phyloP scores from a whole-genome alignment of 1,139 yeast genomes.

The Hansenula lynferdii region DNA sequence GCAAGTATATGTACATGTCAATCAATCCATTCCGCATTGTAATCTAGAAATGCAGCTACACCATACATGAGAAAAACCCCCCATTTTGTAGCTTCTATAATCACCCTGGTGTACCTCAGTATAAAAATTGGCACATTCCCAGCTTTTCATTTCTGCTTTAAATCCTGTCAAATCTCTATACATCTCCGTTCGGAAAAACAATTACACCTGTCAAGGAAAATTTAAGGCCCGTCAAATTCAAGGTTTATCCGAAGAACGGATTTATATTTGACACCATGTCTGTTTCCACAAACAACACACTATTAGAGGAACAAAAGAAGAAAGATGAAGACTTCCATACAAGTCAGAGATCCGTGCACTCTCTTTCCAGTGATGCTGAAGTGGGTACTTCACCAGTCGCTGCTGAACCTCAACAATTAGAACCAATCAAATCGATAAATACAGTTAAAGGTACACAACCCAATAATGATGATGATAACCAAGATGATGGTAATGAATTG shows the following conservation, averaged over 20 bases:
- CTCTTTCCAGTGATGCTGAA: not conserved
- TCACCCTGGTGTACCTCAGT: not conserved
- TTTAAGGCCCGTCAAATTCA: no score
- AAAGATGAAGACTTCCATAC: conserved; percentile 1
- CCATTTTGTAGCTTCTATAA: no score
- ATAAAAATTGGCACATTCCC: not conserved
- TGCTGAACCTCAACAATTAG: not conserved
- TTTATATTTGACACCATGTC: no score
- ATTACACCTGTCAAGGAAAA: not conserved
- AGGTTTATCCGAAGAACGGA: conserved; percentile 1
- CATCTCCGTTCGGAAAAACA: not conserved
- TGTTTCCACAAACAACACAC: not conserved
- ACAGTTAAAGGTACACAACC: not conserved
- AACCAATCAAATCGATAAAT: not conserved
- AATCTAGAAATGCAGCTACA: no score
- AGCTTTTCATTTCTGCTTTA: not conserved
- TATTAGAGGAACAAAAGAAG: not conserved
- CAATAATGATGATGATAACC: not conserved
- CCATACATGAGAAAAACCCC: no score
- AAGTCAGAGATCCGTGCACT: not conserved
- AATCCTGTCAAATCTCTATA: no score
- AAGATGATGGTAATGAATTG: not conserved
- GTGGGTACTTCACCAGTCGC: not conserved
- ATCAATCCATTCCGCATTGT: no score
- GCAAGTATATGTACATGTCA: no score